phyloP scores from a whole-genome alignment of 2,329 filamentous ascomycete species.

The Botrytis fabae region DNA sequence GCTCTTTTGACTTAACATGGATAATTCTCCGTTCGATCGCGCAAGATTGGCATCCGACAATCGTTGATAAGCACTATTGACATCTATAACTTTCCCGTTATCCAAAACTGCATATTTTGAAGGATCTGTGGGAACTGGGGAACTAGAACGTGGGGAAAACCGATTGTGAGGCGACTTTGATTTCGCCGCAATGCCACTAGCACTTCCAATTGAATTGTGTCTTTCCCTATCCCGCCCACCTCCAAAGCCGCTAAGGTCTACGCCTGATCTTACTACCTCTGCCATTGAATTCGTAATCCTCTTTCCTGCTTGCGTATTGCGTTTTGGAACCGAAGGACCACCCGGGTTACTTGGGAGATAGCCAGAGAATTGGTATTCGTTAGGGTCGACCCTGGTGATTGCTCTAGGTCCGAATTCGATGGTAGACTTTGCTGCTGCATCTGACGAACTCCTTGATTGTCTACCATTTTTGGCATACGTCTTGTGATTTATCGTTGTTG shows the following conservation, averaged over 20 bases:
- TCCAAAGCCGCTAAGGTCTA: constrained; percentile 50
- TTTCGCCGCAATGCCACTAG: constrained; percentile 31
- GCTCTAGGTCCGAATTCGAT: constrained; percentile 48
- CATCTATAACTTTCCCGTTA: constrained; percentile 63
- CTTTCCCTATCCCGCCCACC: constrained; percentile 35
- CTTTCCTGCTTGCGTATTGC: constrained; percentile 51
- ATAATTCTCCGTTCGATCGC: constrained; percentile 62
- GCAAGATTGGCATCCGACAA: constrained; percentile 71
- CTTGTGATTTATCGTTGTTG: constrained; percentile 46
- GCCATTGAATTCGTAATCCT: constrained; percentile 48
- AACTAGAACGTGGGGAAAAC: constrained; percentile 36
- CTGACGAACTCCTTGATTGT: constrained; percentile 53
- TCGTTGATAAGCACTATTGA: constrained; percentile 67
- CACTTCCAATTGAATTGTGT: constrained; percentile 33
- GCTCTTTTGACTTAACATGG: constrained; percentile 43
- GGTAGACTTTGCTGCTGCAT: constrained; percentile 50
- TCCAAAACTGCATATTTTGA: constrained; percentile 51
- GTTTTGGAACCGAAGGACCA: constrained; percentile 48
- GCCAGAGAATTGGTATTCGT: constrained; percentile 62
- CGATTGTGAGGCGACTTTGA: constrained; percentile 39
- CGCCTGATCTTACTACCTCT: constrained; percentile 53
- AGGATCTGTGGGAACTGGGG: constrained; percentile 39
- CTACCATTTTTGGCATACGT: constrained; percentile 37
- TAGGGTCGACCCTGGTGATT: constrained; percentile 45
- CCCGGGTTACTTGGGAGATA: constrained; percentile 54